phyloP scores from a whole-genome alignment of 2,329 filamentous ascomycete genomes.

The Beauveria sp. region DNA sequence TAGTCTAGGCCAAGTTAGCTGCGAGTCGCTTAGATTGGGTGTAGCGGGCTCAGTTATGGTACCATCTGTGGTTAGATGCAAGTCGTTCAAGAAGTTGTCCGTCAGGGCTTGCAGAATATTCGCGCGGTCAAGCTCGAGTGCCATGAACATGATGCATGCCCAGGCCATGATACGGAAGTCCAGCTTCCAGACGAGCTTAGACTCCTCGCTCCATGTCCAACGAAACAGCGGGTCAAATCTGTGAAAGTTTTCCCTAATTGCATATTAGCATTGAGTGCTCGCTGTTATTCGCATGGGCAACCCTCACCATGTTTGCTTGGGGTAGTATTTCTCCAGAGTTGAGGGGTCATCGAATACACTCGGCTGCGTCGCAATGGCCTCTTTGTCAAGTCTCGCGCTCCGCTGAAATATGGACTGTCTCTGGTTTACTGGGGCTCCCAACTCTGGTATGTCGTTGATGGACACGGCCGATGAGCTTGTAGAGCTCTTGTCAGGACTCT shows the following conservation, averaged over 20 bases:
- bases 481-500: slow-evolving; percentile 4
- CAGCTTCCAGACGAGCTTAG: slow-evolving; percentile 30
- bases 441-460: slow-evolving; percentile 16
- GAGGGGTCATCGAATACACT: slow-evolving; percentile 32
- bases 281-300: no score
- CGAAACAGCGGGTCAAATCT: slow-evolving; percentile 38
- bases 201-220: slow-evolving; percentile 35
- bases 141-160: slow-evolving; percentile 33
- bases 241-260: slow-evolving; percentile 32
- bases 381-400: slow-evolving; percentile 18
- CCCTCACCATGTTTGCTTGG: slow-evolving; percentile 19
- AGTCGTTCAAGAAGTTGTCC: slow-evolving; percentile 38
- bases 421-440: slow-evolving; percentile 22
- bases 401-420: slow-evolving; percentile 28
- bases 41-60: no score
- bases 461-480: slow-evolving; percentile 11
- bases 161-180: slow-evolving; percentile 38
- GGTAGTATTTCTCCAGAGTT: slow-evolving; percentile 27
- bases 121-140: slow-evolving; percentile 40
- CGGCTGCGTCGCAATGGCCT: slow-evolving; percentile 31
- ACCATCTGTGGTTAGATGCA: slow-evolving; percentile 35
- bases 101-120: slow-evolving; percentile 40
- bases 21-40: rapidly evolving
- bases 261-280: not conserved
- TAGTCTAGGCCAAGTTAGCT: slow-evolving; percentile 19